A percentile compares a stretch with the other conserved stretches of the same genome.
phyloP scores from a whole-genome alignment of 163 green algal genomes.

The Chlamydomonas reinhardtii region DNA sequence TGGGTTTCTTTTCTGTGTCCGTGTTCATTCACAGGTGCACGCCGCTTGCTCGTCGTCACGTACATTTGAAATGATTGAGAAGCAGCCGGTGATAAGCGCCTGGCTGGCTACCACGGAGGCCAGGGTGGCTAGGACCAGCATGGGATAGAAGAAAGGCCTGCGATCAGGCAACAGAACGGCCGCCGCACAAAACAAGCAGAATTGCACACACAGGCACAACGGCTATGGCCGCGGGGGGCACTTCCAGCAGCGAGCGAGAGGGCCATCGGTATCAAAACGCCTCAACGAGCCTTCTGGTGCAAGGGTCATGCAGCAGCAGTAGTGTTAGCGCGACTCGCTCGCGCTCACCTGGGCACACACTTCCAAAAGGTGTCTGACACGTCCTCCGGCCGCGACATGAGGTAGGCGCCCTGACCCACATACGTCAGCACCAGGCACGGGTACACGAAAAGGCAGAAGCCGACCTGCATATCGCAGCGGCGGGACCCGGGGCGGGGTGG shows the following conservation, averaged over 20 bases:
- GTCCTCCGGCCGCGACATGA: constrained; percentile 44
- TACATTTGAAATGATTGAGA: constrained; percentile 53
- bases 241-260: too few relatives aligned
- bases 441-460: constrained; percentile 65
- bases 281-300: too few relatives aligned
- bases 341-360: constrained; percentile 42
- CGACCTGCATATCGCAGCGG: constrained; percentile 68
- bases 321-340: too few relatives aligned
- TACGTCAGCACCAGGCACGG: constrained; percentile 78
- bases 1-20: too few relatives aligned
- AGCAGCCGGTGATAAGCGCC: constrained; percentile 64
- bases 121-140: constrained; percentile 70
- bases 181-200: too few relatives aligned
- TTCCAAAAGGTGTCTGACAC: constrained; percentile 57
- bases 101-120: constrained; percentile 73
- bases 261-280: too few relatives aligned
- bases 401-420: constrained; percentile 70
- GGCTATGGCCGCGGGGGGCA: too few relatives aligned
- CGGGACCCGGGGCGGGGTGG: too few relatives aligned
- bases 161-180: too few relatives aligned
- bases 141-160: constrained; percentile 20
- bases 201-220: too few relatives aligned
- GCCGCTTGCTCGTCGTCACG: not conserved
- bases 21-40: not conserved
- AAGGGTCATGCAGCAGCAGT: too few relatives aligned